Evolutionary conservation across 2,329 filamentous ascomycete genomes (phyloP).

Genomic region (Diaporthe vexans): DNA sequence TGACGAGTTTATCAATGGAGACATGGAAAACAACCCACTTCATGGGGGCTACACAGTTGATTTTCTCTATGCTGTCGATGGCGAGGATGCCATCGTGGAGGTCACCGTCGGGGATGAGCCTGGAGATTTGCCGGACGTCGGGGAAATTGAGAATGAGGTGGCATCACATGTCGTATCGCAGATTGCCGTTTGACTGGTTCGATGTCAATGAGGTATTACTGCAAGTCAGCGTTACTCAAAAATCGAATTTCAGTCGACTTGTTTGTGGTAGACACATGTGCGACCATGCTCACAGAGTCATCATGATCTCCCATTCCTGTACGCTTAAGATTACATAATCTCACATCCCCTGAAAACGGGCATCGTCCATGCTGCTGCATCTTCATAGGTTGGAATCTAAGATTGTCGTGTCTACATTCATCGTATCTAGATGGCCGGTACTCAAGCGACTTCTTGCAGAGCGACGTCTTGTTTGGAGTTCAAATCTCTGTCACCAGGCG

Average conservation of each 20-base stretch:
- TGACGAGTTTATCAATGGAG: slow-evolving; percentile 32
- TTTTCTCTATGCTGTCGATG: slow-evolving; percentile 1
- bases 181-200: not conserved
- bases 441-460: too few species aligned
- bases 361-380: too few species aligned
- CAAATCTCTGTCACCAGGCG: too few species aligned
- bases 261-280: too few species aligned
- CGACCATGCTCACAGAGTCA: too few species aligned
- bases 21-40: slow-evolving; percentile 28
- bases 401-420: too few species aligned
- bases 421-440: too few species aligned
- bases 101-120: slow-evolving; percentile 11
- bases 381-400: too few species aligned
- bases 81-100: slow-evolving; percentile 12
- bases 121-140: slow-evolving; percentile 1
- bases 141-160: not conserved
- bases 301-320: too few species aligned
- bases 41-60: not conserved
- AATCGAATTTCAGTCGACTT: not conserved
- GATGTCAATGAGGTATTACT: not conserved
- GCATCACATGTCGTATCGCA: not conserved
- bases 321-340: too few species aligned
- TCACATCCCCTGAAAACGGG: too few species aligned
- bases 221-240: not conserved
- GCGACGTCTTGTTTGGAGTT: too few species aligned